phyloP scores from a whole-genome alignment of 768 basidiomycete genomes.

The Boletus tylopilopsis region DNA sequence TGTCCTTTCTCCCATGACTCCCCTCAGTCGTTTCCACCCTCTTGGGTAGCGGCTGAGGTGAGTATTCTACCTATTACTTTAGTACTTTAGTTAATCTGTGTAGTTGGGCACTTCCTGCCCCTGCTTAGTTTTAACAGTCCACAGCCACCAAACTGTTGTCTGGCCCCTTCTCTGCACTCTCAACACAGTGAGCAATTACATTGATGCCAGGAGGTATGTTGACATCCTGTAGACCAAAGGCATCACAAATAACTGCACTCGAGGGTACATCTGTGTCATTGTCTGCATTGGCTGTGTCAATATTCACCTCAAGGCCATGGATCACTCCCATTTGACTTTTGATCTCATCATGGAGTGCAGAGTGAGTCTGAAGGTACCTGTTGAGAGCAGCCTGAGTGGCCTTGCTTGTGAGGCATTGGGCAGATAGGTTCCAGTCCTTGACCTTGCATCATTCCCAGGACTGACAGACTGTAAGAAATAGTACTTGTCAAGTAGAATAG shows the following conservation, averaged over 20 bases:
- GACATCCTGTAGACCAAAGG: not conserved
- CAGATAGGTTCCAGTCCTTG: constrained; percentile 18
- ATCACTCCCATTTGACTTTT: not conserved
- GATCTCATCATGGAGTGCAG: constrained; percentile 14
- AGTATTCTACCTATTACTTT: too few relatives aligned
- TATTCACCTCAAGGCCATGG: not conserved
- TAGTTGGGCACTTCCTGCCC: too few relatives aligned
- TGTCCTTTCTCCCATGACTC: too few relatives aligned
- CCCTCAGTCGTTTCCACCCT: too few relatives aligned
- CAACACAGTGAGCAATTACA: not conserved
- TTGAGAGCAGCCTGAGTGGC: constrained; percentile 11
- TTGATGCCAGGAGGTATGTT: not conserved
- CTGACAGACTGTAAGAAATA: constrained; percentile 5
- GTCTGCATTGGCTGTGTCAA: not conserved
- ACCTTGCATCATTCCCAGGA: constrained; percentile 14
- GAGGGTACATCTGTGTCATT: constrained; percentile 5
- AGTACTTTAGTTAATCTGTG: too few relatives aligned
- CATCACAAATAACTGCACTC: constrained; percentile 1
- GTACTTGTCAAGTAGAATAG: too few relatives aligned
- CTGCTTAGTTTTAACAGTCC: too few relatives aligned
- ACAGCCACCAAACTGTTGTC: too few relatives aligned
- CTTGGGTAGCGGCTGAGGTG: too few relatives aligned
- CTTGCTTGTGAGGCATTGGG: constrained; percentile 13
- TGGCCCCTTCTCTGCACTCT: not conserved
- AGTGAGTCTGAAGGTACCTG: constrained; percentile 12